phyloP scores from a whole-genome alignment of 345 rosid genomes.

The Melastoma malabathricum region DNA sequence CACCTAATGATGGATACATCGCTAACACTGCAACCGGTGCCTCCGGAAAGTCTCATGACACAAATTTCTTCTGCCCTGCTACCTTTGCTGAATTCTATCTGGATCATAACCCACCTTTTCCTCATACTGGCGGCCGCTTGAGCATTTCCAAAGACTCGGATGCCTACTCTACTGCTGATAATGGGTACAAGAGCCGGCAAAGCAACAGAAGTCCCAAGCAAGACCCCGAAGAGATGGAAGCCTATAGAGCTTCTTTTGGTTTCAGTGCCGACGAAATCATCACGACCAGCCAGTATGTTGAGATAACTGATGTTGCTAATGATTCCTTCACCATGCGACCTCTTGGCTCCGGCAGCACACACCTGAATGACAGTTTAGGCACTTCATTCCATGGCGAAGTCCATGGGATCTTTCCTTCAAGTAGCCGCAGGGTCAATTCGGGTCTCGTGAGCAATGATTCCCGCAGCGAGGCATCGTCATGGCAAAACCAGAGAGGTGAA shows the following conservation, averaged over 20 bases:
- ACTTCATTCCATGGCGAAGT: no score
- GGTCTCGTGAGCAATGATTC: no score
- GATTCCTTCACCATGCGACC: slow-evolving; percentile 70
- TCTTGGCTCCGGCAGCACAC: slow-evolving; percentile 14
- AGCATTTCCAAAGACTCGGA: slow-evolving; percentile 90
- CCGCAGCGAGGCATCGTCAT: no score
- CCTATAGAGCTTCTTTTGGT: slow-evolving; percentile 93
- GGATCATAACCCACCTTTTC: slow-evolving; percentile 71
- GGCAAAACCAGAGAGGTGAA: no score
- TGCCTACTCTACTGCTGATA: slow-evolving; percentile 32
- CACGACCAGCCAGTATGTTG: slow-evolving; percentile 67
- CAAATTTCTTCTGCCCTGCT: slow-evolving; percentile 91
- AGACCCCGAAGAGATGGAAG: slow-evolving; percentile 83
- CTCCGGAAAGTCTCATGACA: slow-evolving; percentile 39
- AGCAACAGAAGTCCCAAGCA: slow-evolving; percentile 59
- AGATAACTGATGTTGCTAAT: slow-evolving; percentile 61
- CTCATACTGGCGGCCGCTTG: slow-evolving; percentile 74
- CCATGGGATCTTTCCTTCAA: no score
- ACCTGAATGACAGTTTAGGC: not conserved
- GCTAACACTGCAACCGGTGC: slow-evolving; percentile 23
- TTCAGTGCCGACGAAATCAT: slow-evolving; percentile 88
- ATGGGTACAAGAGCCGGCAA: slow-evolving; percentile 55
- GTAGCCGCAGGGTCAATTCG: no score
- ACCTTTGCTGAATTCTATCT: slow-evolving; percentile 83
- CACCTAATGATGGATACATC: slow-evolving; percentile 45